Evolutionary conservation across 2,329 filamentous ascomycete genomes (phyloP), one percentile per base, ranked within the genome.

Genomic region (Lasiodiplodia sp.): DNA sequence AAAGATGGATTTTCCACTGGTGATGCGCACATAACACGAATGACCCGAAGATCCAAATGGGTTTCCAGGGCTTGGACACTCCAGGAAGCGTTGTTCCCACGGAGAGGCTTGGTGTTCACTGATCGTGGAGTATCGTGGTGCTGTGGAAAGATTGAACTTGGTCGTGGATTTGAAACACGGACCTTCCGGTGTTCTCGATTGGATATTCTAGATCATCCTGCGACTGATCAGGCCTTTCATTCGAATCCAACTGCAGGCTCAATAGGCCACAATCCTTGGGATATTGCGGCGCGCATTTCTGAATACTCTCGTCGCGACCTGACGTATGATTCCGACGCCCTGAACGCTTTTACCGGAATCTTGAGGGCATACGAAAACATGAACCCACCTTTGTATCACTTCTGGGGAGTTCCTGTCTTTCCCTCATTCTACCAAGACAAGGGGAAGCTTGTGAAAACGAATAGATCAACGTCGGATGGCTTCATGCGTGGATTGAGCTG

Each of bases 11-110:
- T 40, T 5, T 5, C 38, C 14, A 40, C 14, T 40, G 40, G 16
- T n/a, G 1, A 2, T 8, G 16, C 16, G 2, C 2, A n/a, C 5
- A n/a, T 44, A n/a, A n/a, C 2, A 2, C 7, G 6, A n/a, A 5
- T 44, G 5, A n/a, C 6, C 2, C 5, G 3, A n/a, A 44, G 40
- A 1, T 44, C 6, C 4, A 44, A n/a, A n/a, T 44, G 40, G 18
- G 5, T 6, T 2, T 44, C 18, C 16, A 44, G 40, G 16, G 40
- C 16, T 1, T 44, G 16, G 18, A 44, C 16, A 44, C 8, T 44
- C 4, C 18, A 44, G 6, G 18, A 44, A 18, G 18, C 40, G 0
- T 18, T 44, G 7, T 44, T 44, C 6, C 8, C 40, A 16, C 40
- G 40, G 6, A 18, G 40, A n/a, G 40, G 5, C 18, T 44, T 44